Conservation (phyloP, 805 yeast species). For the Lipomyces starkeyi region DNA sequence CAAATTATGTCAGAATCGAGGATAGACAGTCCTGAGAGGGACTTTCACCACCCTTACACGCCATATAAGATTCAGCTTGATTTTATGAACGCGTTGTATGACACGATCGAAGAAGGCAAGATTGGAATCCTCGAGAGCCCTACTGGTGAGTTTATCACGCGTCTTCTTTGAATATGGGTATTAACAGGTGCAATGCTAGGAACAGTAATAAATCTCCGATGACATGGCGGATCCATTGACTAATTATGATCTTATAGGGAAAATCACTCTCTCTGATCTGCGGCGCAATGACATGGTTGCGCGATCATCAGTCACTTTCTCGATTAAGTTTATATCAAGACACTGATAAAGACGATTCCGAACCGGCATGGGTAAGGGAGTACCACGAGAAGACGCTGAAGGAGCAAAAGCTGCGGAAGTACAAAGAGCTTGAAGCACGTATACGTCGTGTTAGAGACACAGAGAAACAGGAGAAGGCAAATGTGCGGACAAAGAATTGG, state of each 20-base stretch:
- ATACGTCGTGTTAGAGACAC: conserved; percentile 22
- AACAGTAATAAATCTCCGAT: conserved; percentile 19
- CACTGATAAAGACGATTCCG: conserved; percentile 53
- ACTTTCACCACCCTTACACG: conserved; percentile 74
- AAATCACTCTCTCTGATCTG: conserved; percentile 88
- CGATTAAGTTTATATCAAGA: not conserved
- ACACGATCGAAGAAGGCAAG: conserved; percentile 60
- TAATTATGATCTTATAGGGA: conserved; percentile 53
- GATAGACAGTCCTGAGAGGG: conserved; percentile 84
- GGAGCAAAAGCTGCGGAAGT: conserved; percentile 20
- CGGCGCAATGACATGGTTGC: conserved; percentile 82
- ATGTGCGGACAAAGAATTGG: conserved; percentile 3
- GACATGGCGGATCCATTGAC: not conserved
- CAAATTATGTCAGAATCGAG: conserved; percentile 50
- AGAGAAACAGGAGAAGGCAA: conserved; percentile 32
- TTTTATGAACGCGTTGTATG: conserved; percentile 77
- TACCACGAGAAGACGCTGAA: conserved; percentile 16
- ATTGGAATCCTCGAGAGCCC: conserved; percentile 90
- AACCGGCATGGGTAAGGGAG: conserved; percentile 65
- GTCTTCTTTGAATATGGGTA: not conserved
- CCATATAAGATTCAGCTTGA: conserved; percentile 82
- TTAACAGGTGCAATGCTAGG: conserved; percentile 18
- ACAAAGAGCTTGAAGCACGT: conserved; percentile 19
- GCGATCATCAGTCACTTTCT: conserved; percentile 27
- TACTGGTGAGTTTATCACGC: conserved; percentile 63